Percentiles rank a stretch among this genome's conserved stretches.
Conservation (phyloP, 345 rosid species). For the Salix purpurea region DNA sequence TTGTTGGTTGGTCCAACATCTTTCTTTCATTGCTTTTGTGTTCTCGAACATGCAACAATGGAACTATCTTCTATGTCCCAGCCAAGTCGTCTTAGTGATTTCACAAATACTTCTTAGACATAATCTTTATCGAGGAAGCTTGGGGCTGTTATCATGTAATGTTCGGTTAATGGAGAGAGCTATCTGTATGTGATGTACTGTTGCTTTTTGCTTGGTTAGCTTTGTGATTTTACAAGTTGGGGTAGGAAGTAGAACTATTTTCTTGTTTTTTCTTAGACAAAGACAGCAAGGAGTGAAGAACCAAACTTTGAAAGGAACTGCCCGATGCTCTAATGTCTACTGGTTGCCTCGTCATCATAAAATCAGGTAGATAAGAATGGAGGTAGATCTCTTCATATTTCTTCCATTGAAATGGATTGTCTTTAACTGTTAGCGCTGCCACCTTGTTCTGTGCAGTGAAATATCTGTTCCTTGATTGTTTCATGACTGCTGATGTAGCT, state of each 20-base stretch:
- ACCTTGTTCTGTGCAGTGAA: constrained; percentile 5
- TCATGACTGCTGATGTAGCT: constrained; percentile 14
- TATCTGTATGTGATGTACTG: constrained; percentile 25
- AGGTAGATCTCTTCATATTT: constrained; percentile 36
- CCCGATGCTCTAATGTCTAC: constrained; percentile 28
- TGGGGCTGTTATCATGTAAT: constrained; percentile 29
- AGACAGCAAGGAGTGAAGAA: constrained; percentile 26
- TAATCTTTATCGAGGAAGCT: constrained; percentile 33
- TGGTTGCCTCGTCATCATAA: constrained; percentile 28
- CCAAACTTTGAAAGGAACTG: constrained; percentile 17
- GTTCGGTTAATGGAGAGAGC: constrained; percentile 42
- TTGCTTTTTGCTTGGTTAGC: constrained; percentile 26
- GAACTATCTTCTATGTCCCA: constrained; percentile 31
- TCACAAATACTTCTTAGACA: constrained; percentile 18
- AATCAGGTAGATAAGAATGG: constrained; percentile 27
- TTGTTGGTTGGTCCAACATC: constrained; percentile 2
- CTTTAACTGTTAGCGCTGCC: constrained; percentile 3
- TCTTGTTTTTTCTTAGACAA: constrained; percentile 14
- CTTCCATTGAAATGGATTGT: background rate
- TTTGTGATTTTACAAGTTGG: constrained; percentile 16
- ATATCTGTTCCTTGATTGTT: constrained; percentile 9
- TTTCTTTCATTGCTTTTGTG: background rate
- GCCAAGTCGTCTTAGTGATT: constrained; percentile 26
- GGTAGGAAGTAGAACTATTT: constrained; percentile 22
- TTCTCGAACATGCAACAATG: constrained; percentile 10